These are phyloP conservation scores for Russula earlei DNA, from an alignment of 768 basidiomycete species.

Conservation along the genomic window DNA sequence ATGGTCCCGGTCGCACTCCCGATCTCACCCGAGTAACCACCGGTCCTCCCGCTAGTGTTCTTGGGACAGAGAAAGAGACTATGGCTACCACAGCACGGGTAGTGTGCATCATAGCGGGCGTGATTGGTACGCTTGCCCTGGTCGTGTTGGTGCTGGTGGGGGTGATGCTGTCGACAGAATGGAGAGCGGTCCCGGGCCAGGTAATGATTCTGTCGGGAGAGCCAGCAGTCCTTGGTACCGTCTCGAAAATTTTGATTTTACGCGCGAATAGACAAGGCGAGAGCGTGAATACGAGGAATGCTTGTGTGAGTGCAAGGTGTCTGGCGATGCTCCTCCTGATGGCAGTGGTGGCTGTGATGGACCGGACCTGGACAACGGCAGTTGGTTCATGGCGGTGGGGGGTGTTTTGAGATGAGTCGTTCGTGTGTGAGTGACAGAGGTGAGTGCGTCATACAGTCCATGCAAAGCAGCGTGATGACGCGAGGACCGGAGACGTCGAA, in stretches of 20 bases:
- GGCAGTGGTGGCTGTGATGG: too few relatives aligned
- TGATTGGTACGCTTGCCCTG: not conserved
- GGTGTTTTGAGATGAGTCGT: too few relatives aligned
- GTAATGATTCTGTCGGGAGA: not conserved
- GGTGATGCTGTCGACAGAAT: too few relatives aligned
- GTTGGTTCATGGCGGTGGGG: too few relatives aligned
- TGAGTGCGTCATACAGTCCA: too few relatives aligned
- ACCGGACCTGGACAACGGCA: too few relatives aligned
- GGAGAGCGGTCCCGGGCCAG: too few relatives aligned
- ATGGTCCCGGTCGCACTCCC: not conserved
- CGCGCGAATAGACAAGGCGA: not conserved
- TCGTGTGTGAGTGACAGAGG: too few relatives aligned
- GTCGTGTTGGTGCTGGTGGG: not conserved
- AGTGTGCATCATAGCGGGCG: not conserved
- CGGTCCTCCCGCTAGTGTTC: not conserved
- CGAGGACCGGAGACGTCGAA: too few relatives aligned
- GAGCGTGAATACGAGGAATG: not conserved
- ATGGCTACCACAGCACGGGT: not conserved
- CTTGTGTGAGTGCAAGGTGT: not conserved
- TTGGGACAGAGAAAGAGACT: not conserved
- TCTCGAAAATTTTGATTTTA: slow-evolving; percentile 1
- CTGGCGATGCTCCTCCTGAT: too few relatives aligned
- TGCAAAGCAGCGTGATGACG: too few relatives aligned
- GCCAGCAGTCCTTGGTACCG: not conserved
- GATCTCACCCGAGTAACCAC: not conserved